Evolutionary conservation across 345 rosid species (phyloP), one percentile per base, ranked within the genome.

Genomic region (Alliaria petiolata): DNA sequence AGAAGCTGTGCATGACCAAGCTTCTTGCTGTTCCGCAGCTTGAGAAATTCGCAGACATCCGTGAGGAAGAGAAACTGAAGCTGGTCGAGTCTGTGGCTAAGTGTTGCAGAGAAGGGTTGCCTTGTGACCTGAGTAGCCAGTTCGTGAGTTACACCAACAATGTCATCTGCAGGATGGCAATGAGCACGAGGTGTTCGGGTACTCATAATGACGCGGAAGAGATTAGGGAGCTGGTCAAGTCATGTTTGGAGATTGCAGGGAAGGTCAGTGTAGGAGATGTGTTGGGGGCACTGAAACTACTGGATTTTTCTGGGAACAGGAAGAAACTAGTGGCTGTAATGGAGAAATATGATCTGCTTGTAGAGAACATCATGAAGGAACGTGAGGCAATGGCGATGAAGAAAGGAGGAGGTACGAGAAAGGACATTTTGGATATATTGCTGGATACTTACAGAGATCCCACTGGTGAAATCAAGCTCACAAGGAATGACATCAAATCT

Each of bases 271-370:
- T 78, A 5, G 89, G 85, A 15, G 87, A 85, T n/a, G 80, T 90
- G 12, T 78, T 88, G 67, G 97, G 97, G 15, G 90, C 90, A 9
- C 57, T 88, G 36, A 85, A 74, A 63, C 51, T 79, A 15, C 35
- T 88, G 45, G 92, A 88, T 50, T 74, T 85, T 65, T 88, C 86
- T 0, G 85, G 95, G 34, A 84, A 80, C 8, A 88, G 91, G 22
- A 74, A 76, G 82, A 83, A 70, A 73, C 70, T 88, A 11, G 67
- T 63, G 54, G 78, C 81, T 9, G 85, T 81, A 0, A 67, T 81
- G 68, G 53, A 69, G 71, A 75, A 76, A 54, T 88, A 66, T 60
- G 92, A 88, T 31, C 15, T 56, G 67, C 49, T 86, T 5, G 55
- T 86, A 64, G 91, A 88, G 77, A 76, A 53, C 74, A 63, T 91